Conservation (phyloP, 345 rosid genomes). For the Chamaenerion angustifolium region DNA sequence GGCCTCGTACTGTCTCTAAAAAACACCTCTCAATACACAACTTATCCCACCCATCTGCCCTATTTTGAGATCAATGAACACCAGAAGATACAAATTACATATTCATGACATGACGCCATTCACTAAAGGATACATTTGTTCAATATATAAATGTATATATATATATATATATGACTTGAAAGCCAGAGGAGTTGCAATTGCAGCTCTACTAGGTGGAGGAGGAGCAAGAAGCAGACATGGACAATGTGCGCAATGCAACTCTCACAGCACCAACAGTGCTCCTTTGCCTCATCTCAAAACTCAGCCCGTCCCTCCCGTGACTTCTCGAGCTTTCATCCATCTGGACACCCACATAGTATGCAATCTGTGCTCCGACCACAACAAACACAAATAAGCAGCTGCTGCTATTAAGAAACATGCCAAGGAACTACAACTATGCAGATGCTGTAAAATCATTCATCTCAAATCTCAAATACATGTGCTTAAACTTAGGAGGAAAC, state of each 20-base stretch:
- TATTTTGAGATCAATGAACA: too few species aligned
- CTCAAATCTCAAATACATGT: too few species aligned
- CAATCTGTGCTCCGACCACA: constrained; percentile 35
- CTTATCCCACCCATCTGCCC: too few species aligned
- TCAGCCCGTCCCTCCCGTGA: constrained; percentile 30
- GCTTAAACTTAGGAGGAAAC: too few species aligned
- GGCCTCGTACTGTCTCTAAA: too few species aligned
- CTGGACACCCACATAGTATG: constrained; percentile 70
- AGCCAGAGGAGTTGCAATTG: constrained; percentile 3
- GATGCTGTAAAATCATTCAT: neutral
- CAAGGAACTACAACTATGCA: neutral
- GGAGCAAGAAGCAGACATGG: constrained; percentile 27
- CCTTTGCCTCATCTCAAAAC: constrained; percentile 62
- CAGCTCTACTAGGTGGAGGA: constrained; percentile 30
- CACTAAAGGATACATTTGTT: too few species aligned
- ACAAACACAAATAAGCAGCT: neutral
- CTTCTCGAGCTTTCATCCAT: constrained; percentile 37
- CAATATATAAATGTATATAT: too few species aligned
- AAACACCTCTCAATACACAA: too few species aligned
- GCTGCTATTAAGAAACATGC: neutral
- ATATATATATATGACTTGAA: neutral
- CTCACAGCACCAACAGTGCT: constrained; percentile 74
- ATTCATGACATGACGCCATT: too few species aligned
- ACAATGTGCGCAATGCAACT: constrained; percentile 69
- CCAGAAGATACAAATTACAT: too few species aligned